Percentiles rank a stretch among this genome's conserved stretches.
Conservation (phyloP, 83 land plant genomes). For the Diphasiastrum complanatum region DNA sequence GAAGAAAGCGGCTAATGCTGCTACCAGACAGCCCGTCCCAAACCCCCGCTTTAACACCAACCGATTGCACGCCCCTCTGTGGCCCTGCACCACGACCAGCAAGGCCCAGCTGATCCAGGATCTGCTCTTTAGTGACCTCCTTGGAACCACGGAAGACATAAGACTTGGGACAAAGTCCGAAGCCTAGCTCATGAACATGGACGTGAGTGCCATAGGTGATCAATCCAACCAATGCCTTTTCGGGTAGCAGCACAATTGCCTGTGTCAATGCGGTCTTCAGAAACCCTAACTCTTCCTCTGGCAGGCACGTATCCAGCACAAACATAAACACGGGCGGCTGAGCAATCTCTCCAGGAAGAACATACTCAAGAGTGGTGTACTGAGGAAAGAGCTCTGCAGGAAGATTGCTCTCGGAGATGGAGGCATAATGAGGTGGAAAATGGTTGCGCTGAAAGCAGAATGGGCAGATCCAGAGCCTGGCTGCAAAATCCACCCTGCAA, state of each 20-base stretch:
- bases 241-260: conserved; percentile 68
- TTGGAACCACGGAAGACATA: conserved; percentile 71
- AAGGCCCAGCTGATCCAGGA: conserved; percentile 77
- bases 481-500: conserved; percentile 52
- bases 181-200: conserved; percentile 80
- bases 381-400: conserved; percentile 76
- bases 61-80: conserved; percentile 15
- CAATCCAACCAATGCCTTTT: conserved; percentile 67
- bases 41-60: conserved; percentile 11
- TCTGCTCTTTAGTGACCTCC: conserved; percentile 71
- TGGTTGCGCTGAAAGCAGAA: conserved; percentile 69
- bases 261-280: conserved; percentile 52
- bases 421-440: conserved; percentile 61
- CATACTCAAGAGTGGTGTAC: conserved; percentile 58
- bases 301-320: conserved; percentile 69
- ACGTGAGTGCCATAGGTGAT: conserved; percentile 81
- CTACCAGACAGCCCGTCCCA: conserved; percentile 25
- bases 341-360: conserved; percentile 10
- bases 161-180: conserved; percentile 56
- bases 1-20: conserved; percentile 47
- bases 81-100: conserved; percentile 14
- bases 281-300: conserved; percentile 76
- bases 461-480: conserved; percentile 88
- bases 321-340: conserved; percentile 58
- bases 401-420: conserved; percentile 45